Evolutionary conservation across 805 yeast genomes (phyloP), one percentile per base, ranked within the genome.

Genomic region (Kazachstania kunashirensis): DNA sequence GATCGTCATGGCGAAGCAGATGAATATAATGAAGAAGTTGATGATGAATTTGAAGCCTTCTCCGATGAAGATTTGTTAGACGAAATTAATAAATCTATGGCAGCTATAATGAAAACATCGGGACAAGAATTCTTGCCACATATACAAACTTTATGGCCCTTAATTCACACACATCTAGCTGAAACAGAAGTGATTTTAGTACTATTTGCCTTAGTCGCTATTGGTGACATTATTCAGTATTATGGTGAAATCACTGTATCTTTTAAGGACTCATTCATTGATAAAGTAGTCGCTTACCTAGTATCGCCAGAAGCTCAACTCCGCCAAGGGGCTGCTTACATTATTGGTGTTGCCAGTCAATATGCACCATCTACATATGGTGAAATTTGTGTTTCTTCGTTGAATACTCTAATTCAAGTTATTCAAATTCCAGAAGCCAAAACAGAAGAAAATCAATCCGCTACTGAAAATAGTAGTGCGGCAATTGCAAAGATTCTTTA

Each of bases 61-160:
- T 79, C 92, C 1, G 97, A 92, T 57, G 96, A 86, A 53, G 96
- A 88, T 53, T 65, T 92, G 31, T 62, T 86, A 35, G 94, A 85
- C 49, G 95, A 89, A 54, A 75, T 86, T 44, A 83, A 81, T 55
- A 82, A 80, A 54, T 77, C 81, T 1, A 59, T 92, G 26, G 69
- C 80, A 6, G 68, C 80, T 0, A 67, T 85, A 13, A 81, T 89
- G 69, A 79, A 75, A 56, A 70, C 73, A 29, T 65, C 73, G 16
- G 71, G 73, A 45, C 59, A 67, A 5, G 65, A 65, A 38, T 84
- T 82, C 57, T 55, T 84, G 38, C 73, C 77, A 10, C 71, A 73
- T 4, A 82, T 83, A 61, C 80, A 79, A 55, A 53, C 62, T 3
- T 52, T 85, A 42, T 67, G 78, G 46, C 83, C 88, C 21, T 66